Base-by-base conservation (phyloP, 352 stramenopile genomes). In the Phytophthora agathidicida region DNA sequence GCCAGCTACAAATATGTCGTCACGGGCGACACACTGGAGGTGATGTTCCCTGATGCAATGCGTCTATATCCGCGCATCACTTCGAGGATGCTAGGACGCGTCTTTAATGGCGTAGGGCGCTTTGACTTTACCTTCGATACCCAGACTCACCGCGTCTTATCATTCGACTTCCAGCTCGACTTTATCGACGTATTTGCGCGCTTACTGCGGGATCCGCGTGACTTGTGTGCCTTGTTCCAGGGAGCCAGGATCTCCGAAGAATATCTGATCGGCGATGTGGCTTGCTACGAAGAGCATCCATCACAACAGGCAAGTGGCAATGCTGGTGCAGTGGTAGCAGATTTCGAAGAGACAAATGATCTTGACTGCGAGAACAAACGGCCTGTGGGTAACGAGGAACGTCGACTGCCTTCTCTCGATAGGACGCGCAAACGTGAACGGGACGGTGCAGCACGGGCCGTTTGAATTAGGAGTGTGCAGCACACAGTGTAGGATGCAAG, bases 71-170 rank as follows among this genome's bases (percentile, higher is more conserved):
- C 47, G 7, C 50, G 37, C 13, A 55, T 86, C 5, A 44, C 68
- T 0, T 31, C 44, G 2, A 75, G 64, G 28, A 50, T 83, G 9
- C 32, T 87, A 1, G 74, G 75, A 0, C 56, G 51, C 9, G 61
- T 50, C 1, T 71, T 86, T 30, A 38, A 57, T 9, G 71, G 68
- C 7, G 32, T 73, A 3, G 71, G 54, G 1, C 44, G 60, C 23
- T 83, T 75, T 39, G 60, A 68, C 44, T 86, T 85, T 38, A 67
- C 65, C 11, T 86, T 86, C 33, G 61, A 86, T 48, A 59, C 65
- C 5, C 35, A 60, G 19, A 71, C 65, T 9, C 65, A 71, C 20
- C 65, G 63, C 9, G 65, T 85, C 16, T 55, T 83, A 11, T 59
- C 65, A 13, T 76, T 80, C 38, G 59, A 87, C 32, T 78, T 84